Percentiles rank a stretch among this genome's conserved stretches.
These are phyloP conservation scores for Backusella morwellensis DNA, from an alignment of 192 early-diverging fungal species.

Conservation along the genomic window DNA sequence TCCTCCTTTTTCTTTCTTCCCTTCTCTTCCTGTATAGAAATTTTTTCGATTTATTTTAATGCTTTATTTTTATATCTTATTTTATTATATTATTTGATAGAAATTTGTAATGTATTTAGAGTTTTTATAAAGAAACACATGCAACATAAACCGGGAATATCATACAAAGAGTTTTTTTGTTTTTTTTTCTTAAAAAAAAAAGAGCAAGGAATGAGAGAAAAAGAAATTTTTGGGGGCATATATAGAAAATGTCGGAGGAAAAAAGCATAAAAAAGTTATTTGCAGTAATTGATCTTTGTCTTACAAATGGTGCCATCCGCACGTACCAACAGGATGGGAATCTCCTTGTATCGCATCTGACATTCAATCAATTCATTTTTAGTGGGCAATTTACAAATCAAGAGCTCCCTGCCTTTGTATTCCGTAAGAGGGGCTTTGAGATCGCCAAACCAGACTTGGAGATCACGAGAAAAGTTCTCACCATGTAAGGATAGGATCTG, in stretches of 20 bases:
- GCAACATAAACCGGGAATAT: not conserved
- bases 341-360: not conserved
- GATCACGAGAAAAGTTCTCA: constrained; percentile 64
- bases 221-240: not conserved
- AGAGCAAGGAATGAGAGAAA: not conserved
- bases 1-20: not conserved
- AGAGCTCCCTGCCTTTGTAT: constrained; percentile 43
- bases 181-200: too few species aligned
- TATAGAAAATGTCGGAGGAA: not conserved
- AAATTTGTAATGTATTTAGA: constrained; percentile 5
- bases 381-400: constrained; percentile 42
- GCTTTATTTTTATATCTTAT: not conserved
- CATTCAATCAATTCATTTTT: constrained; percentile 25
- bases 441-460: constrained; percentile 74
- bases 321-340: constrained; percentile 38
- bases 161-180: not conserved
- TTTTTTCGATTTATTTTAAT: not conserved
- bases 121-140: constrained; percentile 1
- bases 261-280: not conserved
- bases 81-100: constrained; percentile 5
- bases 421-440: constrained; percentile 50
- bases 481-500: constrained; percentile 60
- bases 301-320: constrained; percentile 39
- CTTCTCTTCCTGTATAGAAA: not conserved
- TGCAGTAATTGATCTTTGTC: constrained; percentile 18